Evolutionary conservation across 2,329 filamentous ascomycete species (phyloP), one percentile per base, ranked within the genome.

Genomic region (Diaporthe citri): DNA sequence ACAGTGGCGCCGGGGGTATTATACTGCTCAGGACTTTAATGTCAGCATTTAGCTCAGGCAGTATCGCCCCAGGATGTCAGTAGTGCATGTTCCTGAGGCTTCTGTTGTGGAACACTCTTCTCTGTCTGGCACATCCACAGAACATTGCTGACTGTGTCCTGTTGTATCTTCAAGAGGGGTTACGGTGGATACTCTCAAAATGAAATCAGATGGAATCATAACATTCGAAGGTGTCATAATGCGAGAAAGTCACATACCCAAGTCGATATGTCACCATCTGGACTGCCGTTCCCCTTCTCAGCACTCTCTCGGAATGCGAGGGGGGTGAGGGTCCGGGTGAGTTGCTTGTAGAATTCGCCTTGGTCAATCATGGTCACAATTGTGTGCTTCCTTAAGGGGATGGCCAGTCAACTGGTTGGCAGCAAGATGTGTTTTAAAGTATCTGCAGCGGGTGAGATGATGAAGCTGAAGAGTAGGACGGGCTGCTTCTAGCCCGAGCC

Each of bases 1-100:
- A 62, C 70, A 43, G 73, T 57, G 10, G 72, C 73, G 6, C 31
- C 69, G 15, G 73, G 69, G 2, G 73, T 75, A 22, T 75, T 73
- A 39, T 75, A 75, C 73, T 66, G 28, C 5, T 31, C 60, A 48
- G 48, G 22, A 34, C 9, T 8, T 10, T 17, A 1, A n/a, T 34
- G 41, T 66, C 20, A 66, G 60, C 28, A 28, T 9, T 7, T 34
- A 9, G 17, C 41, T 22, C 60, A 48, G 17, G 13, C 31, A 46
- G 36, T 41, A 20, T 43, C n/a, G n/a, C 36, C 25, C 39, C 57
- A 25, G 12, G 2, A 22, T 57, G 10, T 57, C 15, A 17, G 31
- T 31, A 60, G 57, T 3, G 22, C 34, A 7, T 41, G 12, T 41
- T 41, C 10, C 57, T 17, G 13, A 17, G 34, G n/a, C 34, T 41